phyloP scores from a whole-genome alignment of 2,329 filamentous ascomycete genomes.

The Beauveria bassiana region DNA sequence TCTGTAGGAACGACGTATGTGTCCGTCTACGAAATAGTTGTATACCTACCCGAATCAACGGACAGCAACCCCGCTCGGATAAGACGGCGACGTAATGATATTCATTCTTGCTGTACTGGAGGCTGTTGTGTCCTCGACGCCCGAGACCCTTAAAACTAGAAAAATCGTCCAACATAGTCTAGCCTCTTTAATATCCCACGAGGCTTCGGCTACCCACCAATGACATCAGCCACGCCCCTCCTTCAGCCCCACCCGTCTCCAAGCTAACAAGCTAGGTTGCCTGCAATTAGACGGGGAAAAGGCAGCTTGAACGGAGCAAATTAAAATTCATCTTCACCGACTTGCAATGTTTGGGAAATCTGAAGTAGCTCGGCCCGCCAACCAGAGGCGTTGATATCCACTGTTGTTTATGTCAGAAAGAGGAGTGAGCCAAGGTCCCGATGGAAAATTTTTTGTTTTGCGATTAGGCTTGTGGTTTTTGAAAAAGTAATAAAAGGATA shows the following conservation, averaged over 20 bases:
- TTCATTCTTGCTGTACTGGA: background rate
- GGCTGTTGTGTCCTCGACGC: background rate
- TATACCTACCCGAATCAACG: too few relatives aligned
- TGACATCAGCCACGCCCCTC: slow-evolving; percentile 6
- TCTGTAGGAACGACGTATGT: too few relatives aligned
- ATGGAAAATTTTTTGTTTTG: slow-evolving; percentile 1
- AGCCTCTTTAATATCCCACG: background rate
- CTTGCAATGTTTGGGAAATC: background rate
- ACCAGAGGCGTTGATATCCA: slow-evolving; percentile 8
- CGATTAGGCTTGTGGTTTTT: background rate
- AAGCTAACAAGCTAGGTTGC: background rate
- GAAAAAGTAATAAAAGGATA: background rate
- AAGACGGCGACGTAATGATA: background rate
- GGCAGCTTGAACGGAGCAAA: background rate
- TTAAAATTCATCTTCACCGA: slow-evolving; percentile 1
- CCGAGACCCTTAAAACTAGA: background rate
- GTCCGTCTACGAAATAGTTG: too few relatives aligned
- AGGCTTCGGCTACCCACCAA: background rate
- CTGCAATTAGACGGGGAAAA: background rate
- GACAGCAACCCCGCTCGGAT: background rate
- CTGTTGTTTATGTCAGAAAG: slow-evolving; percentile 9
- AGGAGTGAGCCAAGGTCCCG: background rate
- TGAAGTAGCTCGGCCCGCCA: slow-evolving; percentile 2
- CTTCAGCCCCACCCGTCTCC: background rate
- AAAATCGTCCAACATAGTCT: background rate